Evolutionary conservation across 2,329 filamentous ascomycete genomes (phyloP).

Genomic region (Aspergillus latus): DNA sequence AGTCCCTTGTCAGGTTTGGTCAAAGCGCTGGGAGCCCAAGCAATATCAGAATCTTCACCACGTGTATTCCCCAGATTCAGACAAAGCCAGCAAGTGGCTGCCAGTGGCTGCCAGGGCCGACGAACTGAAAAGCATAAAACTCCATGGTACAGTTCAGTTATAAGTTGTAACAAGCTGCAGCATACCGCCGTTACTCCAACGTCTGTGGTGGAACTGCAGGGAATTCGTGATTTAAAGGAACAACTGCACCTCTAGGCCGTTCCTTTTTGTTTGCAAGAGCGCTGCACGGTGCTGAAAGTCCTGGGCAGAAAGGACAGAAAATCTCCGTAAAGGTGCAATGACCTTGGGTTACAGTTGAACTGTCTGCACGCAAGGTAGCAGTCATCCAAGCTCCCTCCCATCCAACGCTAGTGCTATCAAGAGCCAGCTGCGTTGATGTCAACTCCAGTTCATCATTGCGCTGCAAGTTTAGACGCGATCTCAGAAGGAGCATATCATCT

Average conservation of each 20-base stretch:
- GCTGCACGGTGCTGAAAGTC: not conserved
- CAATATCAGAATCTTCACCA: constrained; percentile 17
- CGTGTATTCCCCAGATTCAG: constrained; percentile 19
- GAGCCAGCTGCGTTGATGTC: not conserved
- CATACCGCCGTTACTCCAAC: constrained; percentile 35
- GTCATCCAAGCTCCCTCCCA: not conserved
- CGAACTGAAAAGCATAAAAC: not conserved
- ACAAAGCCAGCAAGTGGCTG: not conserved
- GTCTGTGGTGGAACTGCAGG: constrained; percentile 35
- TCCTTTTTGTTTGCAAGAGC: not conserved
- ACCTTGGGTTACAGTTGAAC: constrained; percentile 10
- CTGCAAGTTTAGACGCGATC: constrained; percentile 3
- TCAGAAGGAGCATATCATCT: not conserved
- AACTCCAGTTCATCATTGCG: not conserved
- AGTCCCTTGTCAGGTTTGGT: not conserved
- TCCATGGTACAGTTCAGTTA: constrained; percentile 10
- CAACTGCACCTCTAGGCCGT: constrained; percentile 6
- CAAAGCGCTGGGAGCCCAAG: constrained; percentile 6
- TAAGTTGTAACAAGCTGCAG: constrained; percentile 31
- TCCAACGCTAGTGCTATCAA: not conserved
- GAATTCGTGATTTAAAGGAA: constrained; percentile 1
- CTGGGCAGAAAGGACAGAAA: not conserved
- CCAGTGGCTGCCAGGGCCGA: not conserved
- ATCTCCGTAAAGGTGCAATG: constrained; percentile 4
- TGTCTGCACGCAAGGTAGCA: constrained; percentile 9